Percentiles rank a stretch among this genome's conserved stretches.
Evolutionary conservation across 1,284 basidiomycete genomes (phyloP).

Genomic region (Papiliotrema nemorosa): DNA sequence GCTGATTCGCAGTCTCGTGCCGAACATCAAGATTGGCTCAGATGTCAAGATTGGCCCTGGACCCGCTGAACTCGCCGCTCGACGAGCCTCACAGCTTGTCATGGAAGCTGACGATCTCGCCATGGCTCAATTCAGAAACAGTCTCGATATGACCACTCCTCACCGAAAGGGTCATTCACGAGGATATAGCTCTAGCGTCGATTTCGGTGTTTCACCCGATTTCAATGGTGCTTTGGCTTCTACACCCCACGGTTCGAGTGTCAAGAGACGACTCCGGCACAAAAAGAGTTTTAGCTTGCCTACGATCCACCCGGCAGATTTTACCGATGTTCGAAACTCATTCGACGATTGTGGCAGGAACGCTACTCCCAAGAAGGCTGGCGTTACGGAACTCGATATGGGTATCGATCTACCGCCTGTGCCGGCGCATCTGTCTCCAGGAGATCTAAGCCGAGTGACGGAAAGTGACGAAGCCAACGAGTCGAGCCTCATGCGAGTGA

Average conservation of each 20-base stretch:
- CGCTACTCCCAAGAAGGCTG: not conserved
- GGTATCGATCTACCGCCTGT: constrained; percentile 29
- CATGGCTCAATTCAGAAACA: not conserved
- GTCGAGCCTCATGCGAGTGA: constrained; percentile 4
- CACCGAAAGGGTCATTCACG: constrained; percentile 4
- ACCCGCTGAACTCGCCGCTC: not conserved
- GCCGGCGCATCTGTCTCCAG: constrained; percentile 4
- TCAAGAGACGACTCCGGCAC: constrained; percentile 13
- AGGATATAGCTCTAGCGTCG: constrained; percentile 22
- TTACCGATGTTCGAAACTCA: constrained; percentile 23
- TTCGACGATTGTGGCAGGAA: constrained; percentile 15
- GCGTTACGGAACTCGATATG: not conserved
- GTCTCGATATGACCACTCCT: constrained; percentile 4
- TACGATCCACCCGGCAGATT: constrained; percentile 16
- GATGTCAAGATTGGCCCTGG: constrained; percentile 17
- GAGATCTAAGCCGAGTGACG: not conserved
- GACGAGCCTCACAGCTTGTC: not conserved
- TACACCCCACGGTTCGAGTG: constrained; percentile 1
- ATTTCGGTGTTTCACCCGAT: constrained; percentile 17
- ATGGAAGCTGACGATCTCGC: not conserved
- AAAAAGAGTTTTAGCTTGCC: constrained; percentile 27
- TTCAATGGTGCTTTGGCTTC: constrained; percentile 7
- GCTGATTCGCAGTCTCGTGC: constrained; percentile 17
- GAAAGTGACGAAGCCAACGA: constrained; percentile 8
- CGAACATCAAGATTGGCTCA: constrained; percentile 19